phyloP scores from a whole-genome alignment of 352 stramenopile genomes.

The Globisporangium alternatum region DNA sequence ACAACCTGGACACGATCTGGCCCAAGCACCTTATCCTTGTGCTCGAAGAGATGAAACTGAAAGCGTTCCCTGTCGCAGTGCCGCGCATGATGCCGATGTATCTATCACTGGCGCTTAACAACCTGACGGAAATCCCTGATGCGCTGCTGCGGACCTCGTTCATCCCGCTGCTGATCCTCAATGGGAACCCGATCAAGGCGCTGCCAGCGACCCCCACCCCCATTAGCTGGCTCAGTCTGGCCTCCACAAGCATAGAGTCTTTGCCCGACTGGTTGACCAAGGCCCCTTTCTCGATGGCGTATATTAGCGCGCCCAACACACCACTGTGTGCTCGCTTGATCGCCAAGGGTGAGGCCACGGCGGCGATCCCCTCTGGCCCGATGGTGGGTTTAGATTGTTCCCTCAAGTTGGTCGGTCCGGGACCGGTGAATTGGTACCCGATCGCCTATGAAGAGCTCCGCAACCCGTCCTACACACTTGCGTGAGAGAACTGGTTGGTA shows the following conservation, averaged over 20 bases:
- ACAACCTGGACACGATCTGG: constrained; percentile 11
- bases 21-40: background rate
- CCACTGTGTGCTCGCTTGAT: constrained; percentile 8
- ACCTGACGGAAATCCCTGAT: background rate
- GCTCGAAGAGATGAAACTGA: constrained; percentile 3
- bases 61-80: background rate
- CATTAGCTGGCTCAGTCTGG: background rate
- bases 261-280: constrained; percentile 5
- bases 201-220: background rate
- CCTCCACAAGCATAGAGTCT: background rate
- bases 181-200: constrained; percentile 15
- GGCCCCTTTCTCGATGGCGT: background rate
- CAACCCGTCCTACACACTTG: constrained; percentile 9
- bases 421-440: constrained; percentile 7
- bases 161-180: constrained; percentile 8
- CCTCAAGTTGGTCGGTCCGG: background rate
- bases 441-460: background rate
- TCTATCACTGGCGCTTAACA: constrained; percentile 10
- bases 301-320: background rate
- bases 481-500: background rate
- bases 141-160: background rate
- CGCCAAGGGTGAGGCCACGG: background rate
- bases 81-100: background rate
- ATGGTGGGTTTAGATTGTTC: constrained; percentile 7
- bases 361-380: too few species aligned